These are phyloP conservation scores for Lodderomyces beijingensis DNA, from an alignment of 1,139 yeast species.

Conservation along the genomic window DNA sequence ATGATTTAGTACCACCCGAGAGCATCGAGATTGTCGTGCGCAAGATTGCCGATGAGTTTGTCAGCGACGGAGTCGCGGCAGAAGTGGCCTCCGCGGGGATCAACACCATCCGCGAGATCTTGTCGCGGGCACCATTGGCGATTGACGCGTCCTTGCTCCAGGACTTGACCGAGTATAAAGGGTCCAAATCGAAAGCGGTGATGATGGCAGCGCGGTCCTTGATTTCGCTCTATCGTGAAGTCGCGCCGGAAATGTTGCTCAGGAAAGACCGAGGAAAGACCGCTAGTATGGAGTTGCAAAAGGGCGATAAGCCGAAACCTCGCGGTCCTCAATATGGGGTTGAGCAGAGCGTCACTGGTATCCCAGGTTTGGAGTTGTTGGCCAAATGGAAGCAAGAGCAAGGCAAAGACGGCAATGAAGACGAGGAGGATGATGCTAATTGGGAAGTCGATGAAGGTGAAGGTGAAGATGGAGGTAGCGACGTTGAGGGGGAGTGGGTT, in stretches of 20 bases:
- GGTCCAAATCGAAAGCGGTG: conserved; percentile 90
- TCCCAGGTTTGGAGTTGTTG: conserved; percentile 86
- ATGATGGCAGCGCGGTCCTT: conserved; percentile 93
- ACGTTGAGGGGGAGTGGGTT: conserved; percentile 62
- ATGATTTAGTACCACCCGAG: conserved; percentile 96
- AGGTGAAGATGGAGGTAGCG: conserved; percentile 40
- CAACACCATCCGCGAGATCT: conserved; percentile 88
- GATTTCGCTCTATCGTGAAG: conserved; percentile 80
- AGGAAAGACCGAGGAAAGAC: conserved; percentile 89
- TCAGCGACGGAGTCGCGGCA: conserved; percentile 95
- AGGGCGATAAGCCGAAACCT: conserved; percentile 48
- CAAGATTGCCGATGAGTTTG: conserved; percentile 95
- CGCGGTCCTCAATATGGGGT: conserved; percentile 57
- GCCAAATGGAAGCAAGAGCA: conserved; percentile 84
- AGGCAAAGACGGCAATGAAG: conserved; percentile 42
- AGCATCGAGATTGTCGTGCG: conserved; percentile 72
- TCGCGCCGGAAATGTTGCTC: conserved; percentile 92
- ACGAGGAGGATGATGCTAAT: conserved; percentile 35
- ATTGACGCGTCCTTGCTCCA: conserved; percentile 82
- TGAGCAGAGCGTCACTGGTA: conserved; percentile 57
- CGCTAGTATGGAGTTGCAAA: conserved; percentile 76
- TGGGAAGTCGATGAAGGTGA: conserved; percentile 44
- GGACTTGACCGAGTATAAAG: conserved; percentile 85
- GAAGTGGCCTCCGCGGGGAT: conserved; percentile 98
- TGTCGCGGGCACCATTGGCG: conserved; percentile 90